These are phyloP conservation scores for Boletus pseudo-olivaceus DNA, from an alignment of 768 basidiomycete species.

Conservation along the genomic window DNA sequence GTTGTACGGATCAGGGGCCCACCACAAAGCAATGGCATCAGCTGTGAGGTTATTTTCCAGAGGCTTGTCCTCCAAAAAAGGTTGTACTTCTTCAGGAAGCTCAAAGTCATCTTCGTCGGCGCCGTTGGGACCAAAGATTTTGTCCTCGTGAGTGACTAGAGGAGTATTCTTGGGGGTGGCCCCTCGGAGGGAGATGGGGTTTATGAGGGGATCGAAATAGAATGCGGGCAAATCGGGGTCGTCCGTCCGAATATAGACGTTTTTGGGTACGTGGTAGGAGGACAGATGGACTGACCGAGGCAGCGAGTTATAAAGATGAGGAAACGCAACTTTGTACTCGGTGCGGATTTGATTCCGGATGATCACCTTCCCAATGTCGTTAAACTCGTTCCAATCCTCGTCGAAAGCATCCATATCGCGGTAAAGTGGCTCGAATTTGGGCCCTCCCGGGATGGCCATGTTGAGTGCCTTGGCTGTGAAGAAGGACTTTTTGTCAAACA, in stretches of 20 bases:
- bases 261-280: conserved; percentile 91
- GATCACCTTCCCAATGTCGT: conserved; percentile 99
- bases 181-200: conserved; percentile 92
- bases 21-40: conserved; percentile 97
- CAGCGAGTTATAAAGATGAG: conserved; percentile 96
- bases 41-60: conserved; percentile 90
- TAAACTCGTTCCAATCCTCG: conserved; percentile 99
- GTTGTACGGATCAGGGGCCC: conserved; percentile 96
- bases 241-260: conserved; percentile 98
- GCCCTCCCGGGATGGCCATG: conserved; percentile 96
- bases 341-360: conserved; percentile 98
- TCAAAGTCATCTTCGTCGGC: conserved; percentile 86
- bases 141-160: conserved; percentile 84
- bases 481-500: conserved; percentile 97
- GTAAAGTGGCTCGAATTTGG: conserved; percentile 96
- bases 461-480: conserved; percentile 98
- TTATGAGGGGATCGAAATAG: conserved; percentile 98
- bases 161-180: conserved; percentile 79
- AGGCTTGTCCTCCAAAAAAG: conserved; percentile 77
- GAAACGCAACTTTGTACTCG: conserved; percentile 99
- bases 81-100: conserved; percentile 70
- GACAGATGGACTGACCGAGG: conserved; percentile 93
- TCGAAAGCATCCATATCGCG: conserved; percentile 97
- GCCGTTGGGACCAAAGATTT: conserved; percentile 85
- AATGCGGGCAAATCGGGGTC: conserved; percentile 99